Percentiles rank a stretch among this genome's conserved stretches.
Evolutionary conservation across 805 yeast species (phyloP).

Genomic region (Zygosaccharomyces siamensis): DNA sequence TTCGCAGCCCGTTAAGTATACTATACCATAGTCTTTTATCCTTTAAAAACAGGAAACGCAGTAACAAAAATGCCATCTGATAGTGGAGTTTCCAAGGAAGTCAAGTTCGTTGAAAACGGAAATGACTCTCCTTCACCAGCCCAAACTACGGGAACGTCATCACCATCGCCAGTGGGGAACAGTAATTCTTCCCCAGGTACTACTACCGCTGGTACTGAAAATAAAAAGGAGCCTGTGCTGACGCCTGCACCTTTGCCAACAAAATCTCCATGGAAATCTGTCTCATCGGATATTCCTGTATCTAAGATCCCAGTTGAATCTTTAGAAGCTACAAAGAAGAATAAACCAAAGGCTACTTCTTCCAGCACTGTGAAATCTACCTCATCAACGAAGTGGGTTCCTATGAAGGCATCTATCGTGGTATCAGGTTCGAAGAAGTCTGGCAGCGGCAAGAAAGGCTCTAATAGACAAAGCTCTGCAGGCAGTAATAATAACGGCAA

Average conservation of each 20-base stretch:
- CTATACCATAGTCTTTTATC: not conserved
- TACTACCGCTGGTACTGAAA: not conserved
- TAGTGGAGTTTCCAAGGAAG: conserved; percentile 3
- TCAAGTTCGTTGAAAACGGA: conserved; percentile 1
- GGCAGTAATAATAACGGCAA: conserved; percentile 5
- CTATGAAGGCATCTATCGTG: conserved; percentile 55
- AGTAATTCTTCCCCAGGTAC: not conserved
- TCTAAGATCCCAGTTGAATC: conserved; percentile 22
- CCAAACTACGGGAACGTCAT: conserved; percentile 1
- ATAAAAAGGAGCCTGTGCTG: conserved; percentile 20
- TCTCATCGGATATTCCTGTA: conserved; percentile 24
- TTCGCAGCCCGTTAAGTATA: not conserved
- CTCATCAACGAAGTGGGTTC: conserved; percentile 56
- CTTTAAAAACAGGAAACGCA: not conserved
- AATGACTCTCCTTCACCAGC: conserved; percentile 7
- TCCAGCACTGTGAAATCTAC: conserved; percentile 17
- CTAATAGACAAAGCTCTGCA: not conserved
- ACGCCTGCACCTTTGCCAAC: conserved; percentile 36
- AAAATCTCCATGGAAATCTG: conserved; percentile 33
- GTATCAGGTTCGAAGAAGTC: conserved; percentile 30
- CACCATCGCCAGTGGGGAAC: not conserved
- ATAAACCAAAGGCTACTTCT: conserved; percentile 16
- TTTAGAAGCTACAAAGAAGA: conserved; percentile 17
- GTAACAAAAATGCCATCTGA: conserved; percentile 4
- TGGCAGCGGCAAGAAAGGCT: conserved; percentile 16